phyloP scores from a whole-genome alignment of 2,329 filamentous ascomycete genomes.

The Botrytis galanthina region DNA sequence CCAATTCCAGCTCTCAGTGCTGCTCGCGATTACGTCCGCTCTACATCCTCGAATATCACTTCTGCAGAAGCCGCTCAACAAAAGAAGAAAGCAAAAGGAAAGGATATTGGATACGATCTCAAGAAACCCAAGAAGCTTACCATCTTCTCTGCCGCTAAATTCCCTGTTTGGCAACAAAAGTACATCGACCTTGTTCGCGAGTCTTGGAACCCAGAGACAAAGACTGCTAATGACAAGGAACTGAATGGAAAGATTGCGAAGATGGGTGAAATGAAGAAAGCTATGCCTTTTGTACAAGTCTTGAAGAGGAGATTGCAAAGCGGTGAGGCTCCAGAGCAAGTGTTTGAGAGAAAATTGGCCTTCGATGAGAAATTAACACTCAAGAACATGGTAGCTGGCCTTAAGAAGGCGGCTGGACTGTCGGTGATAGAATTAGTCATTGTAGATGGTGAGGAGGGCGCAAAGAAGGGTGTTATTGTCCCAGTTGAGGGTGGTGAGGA shows the following conservation, averaged over 20 bases:
- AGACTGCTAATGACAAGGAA: slow-evolving; percentile 74
- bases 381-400: slow-evolving; percentile 70
- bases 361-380: slow-evolving; percentile 83
- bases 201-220: slow-evolving; percentile 60
- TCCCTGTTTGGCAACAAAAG: slow-evolving; percentile 88
- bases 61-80: slow-evolving; percentile 78
- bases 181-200: slow-evolving; percentile 78
- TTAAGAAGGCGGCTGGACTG: slow-evolving; percentile 74
- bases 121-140: slow-evolving; percentile 89
- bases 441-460: slow-evolving; percentile 66
- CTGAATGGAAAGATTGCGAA: slow-evolving; percentile 77
- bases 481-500: slow-evolving; percentile 53
- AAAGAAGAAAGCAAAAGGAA: slow-evolving; percentile 93
- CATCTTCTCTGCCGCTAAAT: slow-evolving; percentile 76
- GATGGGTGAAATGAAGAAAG: slow-evolving; percentile 89
- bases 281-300: slow-evolving; percentile 91
- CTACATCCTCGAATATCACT: slow-evolving; percentile 72
- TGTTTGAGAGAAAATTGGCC: slow-evolving; percentile 79
- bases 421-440: slow-evolving; percentile 69
- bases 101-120: slow-evolving; percentile 79
- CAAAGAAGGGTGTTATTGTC: slow-evolving; percentile 59
- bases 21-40: slow-evolving; percentile 77
- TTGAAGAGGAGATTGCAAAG: slow-evolving; percentile 79
- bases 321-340: slow-evolving; percentile 62
- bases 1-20: slow-evolving; percentile 68